Conservation (phyloP, 192 early-diverging fungal genomes). For the Jimgerdemannia flammicorona region DNA sequence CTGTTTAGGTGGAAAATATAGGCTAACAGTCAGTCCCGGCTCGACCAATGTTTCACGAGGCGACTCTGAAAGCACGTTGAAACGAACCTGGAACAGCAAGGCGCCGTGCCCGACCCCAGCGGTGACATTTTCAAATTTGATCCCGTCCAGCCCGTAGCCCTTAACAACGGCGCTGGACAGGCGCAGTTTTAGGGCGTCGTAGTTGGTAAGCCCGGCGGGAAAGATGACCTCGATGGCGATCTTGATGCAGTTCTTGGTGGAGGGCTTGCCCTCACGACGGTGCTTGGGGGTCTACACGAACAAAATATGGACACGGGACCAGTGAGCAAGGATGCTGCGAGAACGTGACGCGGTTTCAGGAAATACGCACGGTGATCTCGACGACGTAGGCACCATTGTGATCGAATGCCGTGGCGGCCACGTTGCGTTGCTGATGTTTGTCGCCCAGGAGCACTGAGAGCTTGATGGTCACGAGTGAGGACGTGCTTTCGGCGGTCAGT, state of each 20-base stretch:
- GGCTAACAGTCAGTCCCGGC: not conserved
- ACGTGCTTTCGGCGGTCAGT: not conserved
- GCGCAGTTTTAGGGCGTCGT: conserved; percentile 13
- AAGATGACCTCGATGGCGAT: conserved; percentile 18
- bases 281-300: not conserved
- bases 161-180: conserved; percentile 7
- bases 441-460: conserved; percentile 9
- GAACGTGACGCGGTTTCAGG: not conserved
- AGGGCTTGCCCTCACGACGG: too few relatives aligned
- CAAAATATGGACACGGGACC: not conserved
- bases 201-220: conserved; percentile 11
- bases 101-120: conserved; percentile 25
- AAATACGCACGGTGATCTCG: conserved; percentile 10
- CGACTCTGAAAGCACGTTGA: not conserved
- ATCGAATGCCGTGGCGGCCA: conserved; percentile 12
- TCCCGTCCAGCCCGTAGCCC: conserved; percentile 1
- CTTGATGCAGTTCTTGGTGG: conserved; percentile 13
- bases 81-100: conserved; percentile 10
- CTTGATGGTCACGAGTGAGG: conserved; percentile 14
- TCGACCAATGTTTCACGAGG: not conserved
- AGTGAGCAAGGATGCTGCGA: not conserved
- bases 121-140: conserved; percentile 18
- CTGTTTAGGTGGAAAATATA: not conserved
- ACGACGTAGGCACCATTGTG: conserved; percentile 23
- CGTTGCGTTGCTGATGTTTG: conserved; percentile 6